Base-by-base conservation (phyloP, 768 basidiomycete genomes). In the Pleurotus eryngii region DNA sequence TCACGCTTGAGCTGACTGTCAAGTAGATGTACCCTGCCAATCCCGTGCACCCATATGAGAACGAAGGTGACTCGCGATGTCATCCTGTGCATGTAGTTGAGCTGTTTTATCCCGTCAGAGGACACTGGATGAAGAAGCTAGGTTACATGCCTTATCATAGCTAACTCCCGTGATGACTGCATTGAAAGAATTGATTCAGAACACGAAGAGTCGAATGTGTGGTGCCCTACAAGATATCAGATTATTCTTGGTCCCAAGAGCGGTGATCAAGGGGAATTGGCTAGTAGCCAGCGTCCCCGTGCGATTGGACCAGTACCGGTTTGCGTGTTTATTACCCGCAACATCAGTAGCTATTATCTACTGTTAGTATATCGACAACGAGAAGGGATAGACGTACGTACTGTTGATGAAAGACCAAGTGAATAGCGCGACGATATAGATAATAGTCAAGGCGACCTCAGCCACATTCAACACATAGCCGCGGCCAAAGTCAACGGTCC, bases 161-260 rank as follows among this genome's bases (percentile, higher is more conserved):
- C 51, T 54, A 11, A 54, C 39, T 24, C 51, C 51, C 15, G 51
- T 43, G 15, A 54, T 20, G 8, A 27, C 51, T 54, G 51, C 35
- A 18, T 5, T 27, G 20, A n/a, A 18, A 30, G 12, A 17, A 43
- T 8, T n/a, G 18, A 18, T 17, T 20, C 8, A 40, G 39, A 17
- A 26, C 3, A 11, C 3, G 37, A 40, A 11, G 9, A 5, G 6
- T 14, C 12, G 39, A n/a, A 24, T 15, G 27, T 38, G 6, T n/a
- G 6, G 20, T 8, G 24, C 8, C 55, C 6, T 47, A 56, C 71
- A 62, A 30, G 80, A 65, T 22, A 77, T 58, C 57, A 80, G n/a
- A 26, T 54, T 81, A 66, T 81, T 80, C 71, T 80, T 80, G 12
- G 74, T 75, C 4, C 75, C 77, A 14, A 81, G 68, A 3, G 72